Conservation (phyloP, 2,329 filamentous ascomycete species). For the Dryadomyces quercus-mongolicae region DNA sequence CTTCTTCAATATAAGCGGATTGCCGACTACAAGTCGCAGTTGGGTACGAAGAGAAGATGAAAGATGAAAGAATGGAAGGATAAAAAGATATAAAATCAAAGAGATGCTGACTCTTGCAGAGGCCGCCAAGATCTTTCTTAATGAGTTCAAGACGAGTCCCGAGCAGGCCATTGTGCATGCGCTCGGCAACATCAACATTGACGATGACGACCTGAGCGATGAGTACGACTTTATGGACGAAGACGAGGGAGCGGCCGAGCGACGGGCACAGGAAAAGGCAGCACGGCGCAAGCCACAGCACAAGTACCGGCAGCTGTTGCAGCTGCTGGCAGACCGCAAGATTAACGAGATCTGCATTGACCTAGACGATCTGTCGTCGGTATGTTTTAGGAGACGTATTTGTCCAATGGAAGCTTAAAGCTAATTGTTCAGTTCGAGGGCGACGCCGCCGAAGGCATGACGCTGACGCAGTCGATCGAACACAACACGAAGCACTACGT, state of each 20-base stretch:
- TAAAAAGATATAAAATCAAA: background rate
- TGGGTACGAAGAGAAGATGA: conserved; percentile 22
- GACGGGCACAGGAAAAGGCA: conserved; percentile 35
- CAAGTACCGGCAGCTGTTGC: conserved; percentile 83
- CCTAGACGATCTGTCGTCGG: conserved; percentile 70
- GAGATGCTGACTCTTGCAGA: conserved; percentile 27
- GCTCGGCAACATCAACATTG: conserved; percentile 72
- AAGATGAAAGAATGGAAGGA: background rate
- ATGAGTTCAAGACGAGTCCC: conserved; percentile 72
- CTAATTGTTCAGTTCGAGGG: conserved; percentile 55
- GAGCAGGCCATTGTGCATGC: conserved; percentile 65
- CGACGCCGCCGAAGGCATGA: conserved; percentile 50
- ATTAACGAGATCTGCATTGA: conserved; percentile 73
- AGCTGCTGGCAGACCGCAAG: conserved; percentile 73
- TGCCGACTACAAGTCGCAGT: conserved; percentile 81
- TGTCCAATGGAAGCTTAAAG: too few relatives aligned
- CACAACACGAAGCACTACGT: conserved; percentile 91
- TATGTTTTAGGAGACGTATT: too few relatives aligned
- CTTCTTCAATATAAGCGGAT: conserved; percentile 67
- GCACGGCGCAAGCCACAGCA: conserved; percentile 47
- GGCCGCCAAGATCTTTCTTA: conserved; percentile 79
- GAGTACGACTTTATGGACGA: conserved; percentile 92
- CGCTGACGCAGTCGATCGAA: conserved; percentile 75
- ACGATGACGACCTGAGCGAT: conserved; percentile 76
- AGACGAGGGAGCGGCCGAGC: conserved; percentile 46